Evolutionary conservation across 495 filamentous ascomycete genomes (phyloP), one percentile per base, ranked within the genome.

Genomic region (Penicillium atrosanguineum): DNA sequence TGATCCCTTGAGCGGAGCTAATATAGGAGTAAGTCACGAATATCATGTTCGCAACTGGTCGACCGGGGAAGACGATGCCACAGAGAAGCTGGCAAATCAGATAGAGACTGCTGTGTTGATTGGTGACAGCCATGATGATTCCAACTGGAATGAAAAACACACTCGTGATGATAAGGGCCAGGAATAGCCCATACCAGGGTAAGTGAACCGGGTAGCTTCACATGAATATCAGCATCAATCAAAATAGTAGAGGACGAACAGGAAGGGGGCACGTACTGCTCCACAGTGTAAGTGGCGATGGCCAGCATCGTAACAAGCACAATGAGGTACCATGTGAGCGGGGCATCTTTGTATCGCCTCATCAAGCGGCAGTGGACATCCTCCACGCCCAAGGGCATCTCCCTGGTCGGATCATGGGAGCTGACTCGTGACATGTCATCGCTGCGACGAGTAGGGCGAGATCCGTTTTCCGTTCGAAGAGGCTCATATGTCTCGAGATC

Each of bases 21-120:
- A 82, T 77, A 44, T 78, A 79, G 49, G 89, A 88, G 63, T 92
- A 93, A 0, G 87, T 91, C 29, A 90, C 86, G 61, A 93, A 93
- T 20, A 92, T 88, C 89, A 94, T 93, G 64, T 93, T 93, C 39
- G 90, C 90, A 14, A 95, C 86, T 0, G 89, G 89, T 15, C 87
- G 84, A 21, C 90, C 89, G 4, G 90, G 89, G 61, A 93, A 93
- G 20, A 88, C 69, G 39, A 76, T 80, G 44, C 90, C 90, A 39
- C 86, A 89, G 54, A 92, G 83, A 25, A 93, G 78, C 66, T 93
- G 89, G 66, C 89, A 69, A 52, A 91, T 84, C 11, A 91, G 75
- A 63, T 89, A 91, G 59, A 90, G 85, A 62, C 81, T 86, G 61
- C 79, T 87, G 60, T 90, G 87, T 52, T 90, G 89, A 61, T 93